These are phyloP conservation scores for Ceratocystis variospora DNA, from an alignment of 2,329 filamentous ascomycete genomes.

Conservation along the genomic window DNA sequence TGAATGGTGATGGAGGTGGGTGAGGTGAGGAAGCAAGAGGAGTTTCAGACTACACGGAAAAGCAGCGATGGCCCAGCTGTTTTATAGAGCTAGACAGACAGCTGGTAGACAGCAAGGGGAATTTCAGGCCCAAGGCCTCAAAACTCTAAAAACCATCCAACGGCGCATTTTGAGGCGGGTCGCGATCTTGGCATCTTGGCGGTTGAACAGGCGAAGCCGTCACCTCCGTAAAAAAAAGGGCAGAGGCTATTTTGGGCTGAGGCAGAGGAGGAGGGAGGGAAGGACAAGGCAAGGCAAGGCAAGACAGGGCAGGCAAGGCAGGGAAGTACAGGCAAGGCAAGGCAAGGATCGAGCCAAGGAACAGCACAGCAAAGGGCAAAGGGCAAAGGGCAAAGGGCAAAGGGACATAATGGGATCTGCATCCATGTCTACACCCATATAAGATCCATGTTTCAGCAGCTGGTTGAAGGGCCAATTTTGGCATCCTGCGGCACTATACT, in stretches of 20 bases:
- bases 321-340: too few relatives aligned
- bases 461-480: too few relatives aligned
- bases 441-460: too few relatives aligned
- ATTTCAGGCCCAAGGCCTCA: background rate
- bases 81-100: background rate
- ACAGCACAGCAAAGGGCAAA: too few relatives aligned
- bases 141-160: background rate
- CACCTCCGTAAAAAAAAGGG: background rate
- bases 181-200: conserved; percentile 5
- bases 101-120: background rate
- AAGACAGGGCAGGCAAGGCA: too few relatives aligned
- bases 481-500: too few relatives aligned
- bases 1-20: background rate
- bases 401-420: too few relatives aligned
- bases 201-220: background rate
- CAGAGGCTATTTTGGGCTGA: background rate
- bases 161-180: background rate
- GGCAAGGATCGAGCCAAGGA: too few relatives aligned
- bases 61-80: background rate
- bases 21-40: background rate
- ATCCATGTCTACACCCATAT: too few relatives aligned
- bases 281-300: too few relatives aligned
- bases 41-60: background rate
- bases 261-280: background rate
- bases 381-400: too few relatives aligned